A percentile compares a stretch with the other conserved stretches of the same genome.
These are phyloP conservation scores for Spencermartinsiella ligniputridi DNA, from an alignment of 1,139 yeast genomes.

Conservation along the genomic window DNA sequence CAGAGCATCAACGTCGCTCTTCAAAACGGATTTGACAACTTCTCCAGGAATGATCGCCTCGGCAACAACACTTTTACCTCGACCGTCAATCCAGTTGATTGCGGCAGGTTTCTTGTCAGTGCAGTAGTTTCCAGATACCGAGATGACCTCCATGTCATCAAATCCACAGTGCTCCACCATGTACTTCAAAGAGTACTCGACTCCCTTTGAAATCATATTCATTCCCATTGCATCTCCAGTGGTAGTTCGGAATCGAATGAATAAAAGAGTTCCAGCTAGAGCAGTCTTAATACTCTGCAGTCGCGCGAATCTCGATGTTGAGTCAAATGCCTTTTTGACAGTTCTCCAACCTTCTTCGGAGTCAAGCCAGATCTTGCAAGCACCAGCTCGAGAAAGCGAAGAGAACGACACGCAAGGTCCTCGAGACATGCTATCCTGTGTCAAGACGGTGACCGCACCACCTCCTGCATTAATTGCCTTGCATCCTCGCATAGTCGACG, in stretches of 20 bases:
- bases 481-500: slow-evolving; percentile 98
- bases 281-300: slow-evolving; percentile 89
- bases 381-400: slow-evolving; percentile 79
- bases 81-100: slow-evolving; percentile 97
- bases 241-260: slow-evolving; percentile 88
- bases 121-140: slow-evolving; percentile 96
- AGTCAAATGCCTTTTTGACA: slow-evolving; percentile 86
- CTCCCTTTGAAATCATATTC: slow-evolving; percentile 99
- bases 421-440: slow-evolving; percentile 98
- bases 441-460: slow-evolving; percentile 86
- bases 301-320: slow-evolving; percentile 96
- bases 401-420: slow-evolving; percentile 97
- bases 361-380: slow-evolving; percentile 92
- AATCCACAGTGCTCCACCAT: slow-evolving; percentile 91
- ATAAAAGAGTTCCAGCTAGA: slow-evolving; percentile 87
- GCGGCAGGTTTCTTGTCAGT: slow-evolving; percentile 98
- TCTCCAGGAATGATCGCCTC: slow-evolving; percentile 86
- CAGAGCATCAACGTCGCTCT: slow-evolving; percentile 87
- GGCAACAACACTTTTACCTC: slow-evolving; percentile 98
- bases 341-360: slow-evolving; percentile 85
- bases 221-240: slow-evolving; percentile 99
- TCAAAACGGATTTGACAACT: slow-evolving; percentile 73
- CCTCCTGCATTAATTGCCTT: slow-evolving; percentile 98
- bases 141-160: slow-evolving; percentile 87
- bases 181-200: slow-evolving; percentile 74